phyloP scores from a whole-genome alignment of 768 basidiomycete species.

The Suillus luteus region DNA sequence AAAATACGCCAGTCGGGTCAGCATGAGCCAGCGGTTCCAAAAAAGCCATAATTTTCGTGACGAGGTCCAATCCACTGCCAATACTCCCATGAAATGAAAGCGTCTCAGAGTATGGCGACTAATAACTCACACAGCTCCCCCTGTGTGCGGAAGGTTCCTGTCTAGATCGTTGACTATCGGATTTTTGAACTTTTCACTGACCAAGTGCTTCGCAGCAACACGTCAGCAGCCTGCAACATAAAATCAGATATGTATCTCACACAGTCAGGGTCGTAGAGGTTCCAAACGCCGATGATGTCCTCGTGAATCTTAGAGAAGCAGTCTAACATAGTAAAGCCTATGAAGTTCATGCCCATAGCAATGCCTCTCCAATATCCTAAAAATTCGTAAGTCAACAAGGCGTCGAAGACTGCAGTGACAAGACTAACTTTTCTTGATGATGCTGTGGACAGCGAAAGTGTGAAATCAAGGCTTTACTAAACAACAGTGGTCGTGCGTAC shows the following conservation, averaged over 20 bases:
- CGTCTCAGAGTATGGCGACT: neutral
- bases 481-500: neutral
- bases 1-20: neutral
- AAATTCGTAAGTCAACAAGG: neutral
- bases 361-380: conserved; percentile 23
- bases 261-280: conserved; percentile 17
- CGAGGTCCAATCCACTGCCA: conserved; percentile 9
- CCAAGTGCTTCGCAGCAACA: conserved; percentile 7
- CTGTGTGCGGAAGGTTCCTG: conserved; percentile 2
- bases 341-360: conserved; percentile 15
- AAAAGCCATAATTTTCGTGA: neutral
- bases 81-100: neutral
- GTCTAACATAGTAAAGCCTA: conserved; percentile 11
- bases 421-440: conserved; percentile 14
- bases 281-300: conserved; percentile 25
- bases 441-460: neutral
- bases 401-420: neutral
- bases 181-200: conserved; percentile 10
- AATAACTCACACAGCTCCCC: conserved; percentile 3
- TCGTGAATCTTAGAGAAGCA: conserved; percentile 21
- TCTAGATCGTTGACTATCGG: conserved; percentile 10
- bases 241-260: neutral
- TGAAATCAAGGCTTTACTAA: neutral
- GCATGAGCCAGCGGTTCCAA: neutral
- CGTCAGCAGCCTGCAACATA: neutral